Evolutionary conservation across 2,329 filamentous ascomycete genomes (phyloP), one percentile per base, ranked within the genome.

Genomic region (Aspergillus sclerotialis): DNA sequence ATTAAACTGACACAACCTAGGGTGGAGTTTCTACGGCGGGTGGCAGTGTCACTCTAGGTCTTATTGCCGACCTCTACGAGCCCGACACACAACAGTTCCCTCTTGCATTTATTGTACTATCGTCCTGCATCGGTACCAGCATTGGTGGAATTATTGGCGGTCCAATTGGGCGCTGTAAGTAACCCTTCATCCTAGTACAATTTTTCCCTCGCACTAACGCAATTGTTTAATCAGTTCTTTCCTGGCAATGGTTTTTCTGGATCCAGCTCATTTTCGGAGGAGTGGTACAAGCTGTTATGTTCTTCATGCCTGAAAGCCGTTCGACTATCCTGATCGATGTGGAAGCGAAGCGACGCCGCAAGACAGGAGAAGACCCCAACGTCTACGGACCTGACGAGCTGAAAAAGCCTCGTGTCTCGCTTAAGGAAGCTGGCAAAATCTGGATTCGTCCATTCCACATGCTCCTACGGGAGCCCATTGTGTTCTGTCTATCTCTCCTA

Each of bases 381-480:
- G 54, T 85, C 42, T 84, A 75, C 52, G 84, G 84, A 0, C 81
- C 71, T 1, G 69, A 69, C 34, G 75, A 78, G 48, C 52, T 70
- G 9, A 49, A 52, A 26, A 37, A 23, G 3, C 45, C 44, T 3
- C 68, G 75, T 28, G 71, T 81, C 49, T 70, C 69, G 7, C 21
- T 43, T 12, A 43, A 43, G 8, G 49, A 53, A 35, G 38, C 44
- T 5, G 36, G 43, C 10, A 42, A 52, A 32, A 76, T 74, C 4
- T 78, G 74, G 74, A 44, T 64, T 12, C 75, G 80, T 1, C 80
- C 82, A 1, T 85, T 84, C 61, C 70, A 71, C 51, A 82, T 85
- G 76, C 80, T 85, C 49, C 40, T 82, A 17, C 81, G 74, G 1
- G 82, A 86, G 61, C 81, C 82, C 4, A 86, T 86, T 33, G 81